phyloP scores from a whole-genome alignment of 192 early-diverging fungal genomes.

The Coemansia sp. region DNA sequence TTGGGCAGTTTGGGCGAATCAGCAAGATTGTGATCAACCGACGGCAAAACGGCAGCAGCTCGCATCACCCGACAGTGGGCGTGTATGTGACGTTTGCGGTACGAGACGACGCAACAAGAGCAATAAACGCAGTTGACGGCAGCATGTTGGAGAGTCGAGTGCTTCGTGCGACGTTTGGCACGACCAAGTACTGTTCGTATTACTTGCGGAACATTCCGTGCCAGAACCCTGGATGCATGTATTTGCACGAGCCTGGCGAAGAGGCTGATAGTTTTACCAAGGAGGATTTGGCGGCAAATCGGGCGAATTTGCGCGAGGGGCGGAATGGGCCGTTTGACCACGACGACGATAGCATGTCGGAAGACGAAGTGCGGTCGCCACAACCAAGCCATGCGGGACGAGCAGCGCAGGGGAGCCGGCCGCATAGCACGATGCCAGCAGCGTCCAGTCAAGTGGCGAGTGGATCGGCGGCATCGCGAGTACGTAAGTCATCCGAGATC shows the following conservation, averaged over 20 bases:
- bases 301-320: not conserved
- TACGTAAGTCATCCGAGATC: conserved; percentile 27
- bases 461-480: conserved; percentile 19
- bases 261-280: conserved; percentile 91
- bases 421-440: not conserved
- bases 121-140: conserved; percentile 95
- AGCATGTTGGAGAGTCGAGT: conserved; percentile 81
- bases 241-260: conserved; percentile 89
- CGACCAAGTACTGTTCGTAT: conserved; percentile 98
- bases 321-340: not conserved
- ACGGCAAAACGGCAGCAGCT: conserved; percentile 52
- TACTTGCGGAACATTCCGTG: conserved; percentile 88
- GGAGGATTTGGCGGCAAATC: conserved; percentile 74
- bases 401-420: not conserved
- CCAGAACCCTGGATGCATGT: conserved; percentile 93
- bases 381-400: not conserved
- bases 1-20: conserved; percentile 98
- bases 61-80: conserved; percentile 58
- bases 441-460: not conserved
- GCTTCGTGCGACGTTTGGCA: conserved; percentile 91
- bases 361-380: conserved; percentile 7
- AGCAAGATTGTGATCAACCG: conserved; percentile 90
- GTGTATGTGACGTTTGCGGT: conserved; percentile 90
- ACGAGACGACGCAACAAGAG: conserved; percentile 89
- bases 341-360: conserved; percentile 9